Percentiles rank a stretch among this genome's conserved stretches.
These are phyloP conservation scores for Thalassiosira pacifica DNA, from an alignment of 352 stramenopile genomes.

Conservation along the genomic window DNA sequence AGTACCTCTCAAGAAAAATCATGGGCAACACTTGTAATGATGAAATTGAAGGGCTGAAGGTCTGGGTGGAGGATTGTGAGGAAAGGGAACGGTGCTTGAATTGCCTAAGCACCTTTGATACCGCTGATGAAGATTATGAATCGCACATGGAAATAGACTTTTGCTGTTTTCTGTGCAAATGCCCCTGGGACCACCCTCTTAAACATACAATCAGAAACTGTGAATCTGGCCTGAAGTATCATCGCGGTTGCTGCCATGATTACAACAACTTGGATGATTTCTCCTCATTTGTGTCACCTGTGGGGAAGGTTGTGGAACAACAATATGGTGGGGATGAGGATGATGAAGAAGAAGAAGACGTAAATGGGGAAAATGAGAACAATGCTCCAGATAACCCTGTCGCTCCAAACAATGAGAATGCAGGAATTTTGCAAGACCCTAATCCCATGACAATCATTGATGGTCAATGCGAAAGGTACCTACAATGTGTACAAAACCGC, in stretches of 20 bases:
- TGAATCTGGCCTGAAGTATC: slow-evolving; percentile 45
- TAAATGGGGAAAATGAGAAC: slow-evolving; percentile 16
- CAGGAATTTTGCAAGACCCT: not conserved
- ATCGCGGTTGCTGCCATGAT: slow-evolving; percentile 64
- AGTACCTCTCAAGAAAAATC: slow-evolving; percentile 34
- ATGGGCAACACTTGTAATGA: not conserved
- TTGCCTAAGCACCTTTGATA: slow-evolving; percentile 21
- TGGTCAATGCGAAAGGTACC: slow-evolving; percentile 26
- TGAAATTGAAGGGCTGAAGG: slow-evolving; percentile 8
- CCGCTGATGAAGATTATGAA: slow-evolving; percentile 29
- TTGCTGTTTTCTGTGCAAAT: slow-evolving; percentile 68
- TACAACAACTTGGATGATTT: slow-evolving; percentile 34
- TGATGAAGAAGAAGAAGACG: not conserved
- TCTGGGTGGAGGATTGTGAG: slow-evolving; percentile 24
- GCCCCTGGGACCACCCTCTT: slow-evolving; percentile 21
- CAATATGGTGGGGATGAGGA: slow-evolving; percentile 10
- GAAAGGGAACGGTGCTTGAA: slow-evolving; percentile 26
- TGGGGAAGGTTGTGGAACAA: slow-evolving; percentile 13
- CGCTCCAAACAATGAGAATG: not conserved
- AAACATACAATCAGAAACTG: slow-evolving; percentile 41
- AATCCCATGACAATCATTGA: slow-evolving; percentile 15
- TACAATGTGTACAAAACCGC: slow-evolving; percentile 1
- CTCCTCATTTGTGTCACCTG: slow-evolving; percentile 48
- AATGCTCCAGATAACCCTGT: not conserved
- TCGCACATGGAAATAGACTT: slow-evolving; percentile 58